Evolutionary conservation across 2,329 filamentous ascomycete species (phyloP).

Genomic region (Ilyonectria sp.): DNA sequence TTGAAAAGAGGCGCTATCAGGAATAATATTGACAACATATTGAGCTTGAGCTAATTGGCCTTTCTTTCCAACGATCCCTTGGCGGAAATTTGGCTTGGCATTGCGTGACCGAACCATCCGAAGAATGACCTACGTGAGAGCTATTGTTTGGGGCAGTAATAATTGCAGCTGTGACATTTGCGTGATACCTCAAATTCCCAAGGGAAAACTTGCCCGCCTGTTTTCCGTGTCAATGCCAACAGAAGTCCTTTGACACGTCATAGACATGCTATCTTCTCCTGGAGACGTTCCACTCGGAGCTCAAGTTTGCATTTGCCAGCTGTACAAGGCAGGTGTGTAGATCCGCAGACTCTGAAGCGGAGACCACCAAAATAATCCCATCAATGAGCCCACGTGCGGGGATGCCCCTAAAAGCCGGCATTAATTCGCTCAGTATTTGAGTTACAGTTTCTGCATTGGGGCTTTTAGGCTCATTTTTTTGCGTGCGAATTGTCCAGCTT

Average conservation of each 20-base stretch:
- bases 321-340: neutral
- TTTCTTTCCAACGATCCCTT: too few relatives aligned
- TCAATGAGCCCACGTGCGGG: constrained; percentile 9
- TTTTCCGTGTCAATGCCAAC: too few relatives aligned
- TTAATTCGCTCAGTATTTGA: neutral
- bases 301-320: neutral
- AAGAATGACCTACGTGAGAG: neutral
- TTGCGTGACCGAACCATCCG: neutral
- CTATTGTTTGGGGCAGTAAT: too few relatives aligned
- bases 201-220: too few relatives aligned
- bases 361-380: neutral
- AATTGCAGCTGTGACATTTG: too few relatives aligned
- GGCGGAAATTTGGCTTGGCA: too few relatives aligned
- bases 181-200: too few relatives aligned
- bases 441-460: neutral
- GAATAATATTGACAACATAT: too few relatives aligned
- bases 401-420: neutral
- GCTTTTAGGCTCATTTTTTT: neutral
- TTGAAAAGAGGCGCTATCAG: too few relatives aligned
- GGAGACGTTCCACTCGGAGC: neutral
- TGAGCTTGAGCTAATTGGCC: too few relatives aligned
- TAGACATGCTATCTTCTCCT: neutral
- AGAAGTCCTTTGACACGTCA: neutral
- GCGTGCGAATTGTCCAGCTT: neutral
- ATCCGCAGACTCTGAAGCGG: neutral